Evolutionary conservation across 1,284 basidiomycete genomes (phyloP), one percentile per base, ranked within the genome.

Genomic region (Pseudozyma flocculosa): DNA sequence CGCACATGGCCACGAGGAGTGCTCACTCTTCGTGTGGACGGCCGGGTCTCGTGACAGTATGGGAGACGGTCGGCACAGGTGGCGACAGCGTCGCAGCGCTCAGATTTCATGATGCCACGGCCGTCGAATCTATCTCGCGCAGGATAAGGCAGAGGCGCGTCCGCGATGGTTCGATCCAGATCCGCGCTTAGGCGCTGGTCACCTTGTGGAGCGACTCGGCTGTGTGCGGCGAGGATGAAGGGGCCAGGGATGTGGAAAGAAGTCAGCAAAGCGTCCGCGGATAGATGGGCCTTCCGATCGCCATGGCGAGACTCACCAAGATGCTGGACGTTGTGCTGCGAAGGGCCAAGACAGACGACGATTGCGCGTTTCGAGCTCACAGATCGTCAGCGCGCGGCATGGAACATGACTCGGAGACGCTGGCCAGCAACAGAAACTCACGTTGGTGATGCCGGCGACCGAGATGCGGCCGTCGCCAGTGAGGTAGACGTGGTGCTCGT

Each of bases 401-500:
- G n/a, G n/a, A n/a, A n/a, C n/a, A n/a, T n/a, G n/a, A n/a, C n/a
- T n/a, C n/a, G n/a, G n/a, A n/a, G n/a, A n/a, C n/a, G n/a, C n/a
- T n/a, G n/a, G n/a, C 26, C 5, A 7, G 26, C 26, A 29, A 11
- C 26, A 29, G 40, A 5, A 2, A 50, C 48, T 43, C 30, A 50
- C 48, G 56, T 56, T 51, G 38, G 75, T 78, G 54, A 78, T 76
- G 50, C 78, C 78, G 11, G 78, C 78, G 18, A 79, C 75, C 30
- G 70, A 73, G 50, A 79, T 79, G 48, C 78, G 72, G 32, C 78
- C 78, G 44, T 79, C 74, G 40, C 72, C 70, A 21, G 78, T 79
- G 22, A 79, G 71, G 69, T 79, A 79, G 44, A 79, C 65, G 59
- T 79, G 78, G 57, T 78, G 72, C 54, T 79, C 74, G 57, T 68